These are phyloP conservation scores for Rheum nobile DNA, from an alignment of 148 eudicot species.

Conservation along the genomic window DNA sequence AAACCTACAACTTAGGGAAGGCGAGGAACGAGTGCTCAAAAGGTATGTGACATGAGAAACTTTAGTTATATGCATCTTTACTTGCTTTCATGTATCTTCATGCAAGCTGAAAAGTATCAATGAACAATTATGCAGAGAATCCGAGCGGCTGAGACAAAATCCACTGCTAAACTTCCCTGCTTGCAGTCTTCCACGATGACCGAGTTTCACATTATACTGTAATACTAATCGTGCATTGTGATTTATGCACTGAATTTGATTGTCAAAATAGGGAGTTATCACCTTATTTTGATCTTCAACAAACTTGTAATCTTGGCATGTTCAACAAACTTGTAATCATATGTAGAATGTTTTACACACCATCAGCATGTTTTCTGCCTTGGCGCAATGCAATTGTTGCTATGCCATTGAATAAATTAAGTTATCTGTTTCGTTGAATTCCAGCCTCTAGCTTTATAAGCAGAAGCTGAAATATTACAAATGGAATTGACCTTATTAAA, in stretches of 20 bases:
- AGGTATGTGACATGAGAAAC: conserved; percentile 28
- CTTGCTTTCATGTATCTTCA: background rate
- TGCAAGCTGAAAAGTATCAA: background rate
- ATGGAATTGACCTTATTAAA: background rate
- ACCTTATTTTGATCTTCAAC: background rate
- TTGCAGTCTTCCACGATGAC: conserved; percentile 58
- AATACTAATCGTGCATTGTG: background rate
- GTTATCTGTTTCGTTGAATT: background rate
- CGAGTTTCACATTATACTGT: background rate
- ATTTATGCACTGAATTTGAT: background rate
- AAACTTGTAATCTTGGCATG: background rate
- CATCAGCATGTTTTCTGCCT: background rate
- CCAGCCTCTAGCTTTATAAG: background rate
- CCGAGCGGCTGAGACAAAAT: conserved; percentile 70
- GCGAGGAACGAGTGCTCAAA: conserved; percentile 47
- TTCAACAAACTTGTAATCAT: background rate
- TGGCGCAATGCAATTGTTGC: background rate
- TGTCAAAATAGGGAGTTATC: background rate
- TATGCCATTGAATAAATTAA: background rate
- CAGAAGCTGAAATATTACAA: background rate
- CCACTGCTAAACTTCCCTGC: conserved; percentile 76
- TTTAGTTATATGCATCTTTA: background rate
- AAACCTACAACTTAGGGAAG: conserved; percentile 37
- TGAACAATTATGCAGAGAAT: conserved; percentile 36
- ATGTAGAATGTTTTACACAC: background rate